phyloP scores from a whole-genome alignment of 2,329 filamentous ascomycete genomes.

The Penicillium expansum region DNA sequence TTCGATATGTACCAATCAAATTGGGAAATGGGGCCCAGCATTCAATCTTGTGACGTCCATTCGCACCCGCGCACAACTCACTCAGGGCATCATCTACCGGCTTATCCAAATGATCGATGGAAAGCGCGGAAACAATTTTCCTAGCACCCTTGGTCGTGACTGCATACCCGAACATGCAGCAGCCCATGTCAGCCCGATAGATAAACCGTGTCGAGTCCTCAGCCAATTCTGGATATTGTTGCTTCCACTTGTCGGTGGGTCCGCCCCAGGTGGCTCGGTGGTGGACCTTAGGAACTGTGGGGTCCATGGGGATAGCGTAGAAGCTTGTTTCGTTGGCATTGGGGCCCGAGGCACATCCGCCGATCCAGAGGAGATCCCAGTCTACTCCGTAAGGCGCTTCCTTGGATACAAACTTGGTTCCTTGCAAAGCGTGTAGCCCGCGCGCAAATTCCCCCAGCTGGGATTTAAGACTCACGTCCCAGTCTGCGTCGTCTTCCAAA shows the following conservation, averaged over 20 bases:
- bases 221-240: slow-evolving; percentile 8
- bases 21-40: slow-evolving; percentile 46
- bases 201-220: slow-evolving; percentile 39
- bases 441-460: slow-evolving; percentile 47
- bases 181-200: slow-evolving; percentile 31
- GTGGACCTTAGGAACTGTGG: slow-evolving; percentile 23
- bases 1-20: slow-evolving; percentile 49
- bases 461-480: slow-evolving; percentile 52
- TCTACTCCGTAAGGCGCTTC: slow-evolving; percentile 50
- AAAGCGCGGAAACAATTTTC: slow-evolving; percentile 36
- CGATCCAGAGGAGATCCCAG: slow-evolving; percentile 55
- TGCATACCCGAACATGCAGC: slow-evolving; percentile 42
- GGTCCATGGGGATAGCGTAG: slow-evolving; percentile 32
- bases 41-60: slow-evolving; percentile 28
- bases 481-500: slow-evolving; percentile 58
- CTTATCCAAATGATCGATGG: slow-evolving; percentile 24
- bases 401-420: slow-evolving; percentile 25
- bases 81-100: slow-evolving; percentile 47
- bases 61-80: slow-evolving; percentile 46
- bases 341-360: slow-evolving; percentile 45
- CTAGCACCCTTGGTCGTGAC: slow-evolving; percentile 39
- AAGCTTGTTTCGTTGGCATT: slow-evolving; percentile 29
- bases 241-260: slow-evolving; percentile 19
- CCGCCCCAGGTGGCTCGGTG: slow-evolving; percentile 23
- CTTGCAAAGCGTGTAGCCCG: slow-evolving; percentile 30